These are phyloP conservation scores for Emericellopsis cladophorae DNA, from an alignment of 2,329 filamentous ascomycete species.

Conservation along the genomic window DNA sequence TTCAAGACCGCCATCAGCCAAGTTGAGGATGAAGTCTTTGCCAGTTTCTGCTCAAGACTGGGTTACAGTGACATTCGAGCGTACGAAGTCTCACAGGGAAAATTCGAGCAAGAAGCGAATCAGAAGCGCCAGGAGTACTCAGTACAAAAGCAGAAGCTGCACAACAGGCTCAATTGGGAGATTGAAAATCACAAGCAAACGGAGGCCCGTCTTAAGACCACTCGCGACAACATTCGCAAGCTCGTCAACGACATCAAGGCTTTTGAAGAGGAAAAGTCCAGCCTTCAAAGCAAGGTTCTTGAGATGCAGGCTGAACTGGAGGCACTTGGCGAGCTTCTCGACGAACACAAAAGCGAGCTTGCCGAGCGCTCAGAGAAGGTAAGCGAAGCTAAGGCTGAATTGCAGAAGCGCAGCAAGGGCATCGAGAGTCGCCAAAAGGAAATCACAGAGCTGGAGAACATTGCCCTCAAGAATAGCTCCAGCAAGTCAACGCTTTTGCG, in stretches of 20 bases:
- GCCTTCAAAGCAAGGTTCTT: conserved; percentile 62
- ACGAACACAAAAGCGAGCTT: conserved; percentile 55
- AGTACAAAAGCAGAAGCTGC: conserved; percentile 66
- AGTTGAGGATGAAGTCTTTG: conserved; percentile 83
- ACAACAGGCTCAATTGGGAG: conserved; percentile 48
- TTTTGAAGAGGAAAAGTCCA: conserved; percentile 59
- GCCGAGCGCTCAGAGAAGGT: conserved; percentile 62
- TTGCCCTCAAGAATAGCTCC: conserved; percentile 74
- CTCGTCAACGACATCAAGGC: conserved; percentile 57
- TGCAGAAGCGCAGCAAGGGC: conserved; percentile 73
- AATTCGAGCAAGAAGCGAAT: conserved; percentile 77
- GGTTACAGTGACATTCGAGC: conserved; percentile 83
- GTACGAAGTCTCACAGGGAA: conserved; percentile 89
- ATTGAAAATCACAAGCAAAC: conserved; percentile 40
- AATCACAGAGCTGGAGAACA: conserved; percentile 68
- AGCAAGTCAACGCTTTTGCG: conserved; percentile 75
- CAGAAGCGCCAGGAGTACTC: conserved; percentile 81
- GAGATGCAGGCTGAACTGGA: conserved; percentile 66
- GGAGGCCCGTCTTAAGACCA: conserved; percentile 52
- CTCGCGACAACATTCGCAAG: conserved; percentile 54
- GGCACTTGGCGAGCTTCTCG: conserved; percentile 58
- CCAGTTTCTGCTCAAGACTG: conserved; percentile 71
- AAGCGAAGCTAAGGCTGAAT: conserved; percentile 62
- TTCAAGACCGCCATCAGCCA: conserved; percentile 54
- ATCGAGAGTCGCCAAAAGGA: conserved; percentile 63